phyloP scores from a whole-genome alignment of 176 grass and related monocot genomes.

The Pontederia crassipes region DNA sequence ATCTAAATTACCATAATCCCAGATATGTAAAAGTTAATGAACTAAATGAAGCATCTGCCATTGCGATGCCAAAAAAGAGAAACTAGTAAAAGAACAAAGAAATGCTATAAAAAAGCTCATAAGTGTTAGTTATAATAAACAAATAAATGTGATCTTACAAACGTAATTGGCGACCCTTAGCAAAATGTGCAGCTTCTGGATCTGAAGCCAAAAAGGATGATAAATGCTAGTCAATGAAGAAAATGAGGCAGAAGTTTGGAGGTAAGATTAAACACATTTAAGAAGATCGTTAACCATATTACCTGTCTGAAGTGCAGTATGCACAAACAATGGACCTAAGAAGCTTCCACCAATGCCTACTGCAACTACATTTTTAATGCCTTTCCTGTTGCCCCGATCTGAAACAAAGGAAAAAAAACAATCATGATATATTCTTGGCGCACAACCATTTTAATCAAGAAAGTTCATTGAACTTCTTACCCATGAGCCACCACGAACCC shows the following conservation, averaged over 20 bases:
- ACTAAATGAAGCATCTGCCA: too few species aligned
- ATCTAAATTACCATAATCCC: too few species aligned
- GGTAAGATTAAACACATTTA: too few species aligned
- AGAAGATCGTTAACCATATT: not conserved
- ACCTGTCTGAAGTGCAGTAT: slow-evolving; percentile 80
- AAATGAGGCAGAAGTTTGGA: too few species aligned
- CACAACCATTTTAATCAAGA: not conserved
- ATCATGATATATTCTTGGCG: not conserved
- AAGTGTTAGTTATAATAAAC: not conserved
- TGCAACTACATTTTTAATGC: slow-evolving; percentile 64
- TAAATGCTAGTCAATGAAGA: too few species aligned
- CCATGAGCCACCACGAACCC: slow-evolving; percentile 79
- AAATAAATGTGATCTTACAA: slow-evolving; percentile 52
- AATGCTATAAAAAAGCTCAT: too few species aligned
- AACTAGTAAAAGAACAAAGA: too few species aligned
- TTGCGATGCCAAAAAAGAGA: too few species aligned
- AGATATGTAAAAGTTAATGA: too few species aligned
- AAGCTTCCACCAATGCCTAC: slow-evolving; percentile 97
- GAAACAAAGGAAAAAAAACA: not conserved
- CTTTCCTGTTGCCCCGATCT: slow-evolving; percentile 90
- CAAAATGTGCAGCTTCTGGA: slow-evolving; percentile 63
- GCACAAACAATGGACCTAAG: slow-evolving; percentile 89
- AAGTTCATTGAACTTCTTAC: slow-evolving; percentile 24
- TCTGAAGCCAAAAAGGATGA: slow-evolving; percentile 33
- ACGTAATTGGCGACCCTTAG: slow-evolving; percentile 80